Evolutionary conservation across 495 filamentous ascomycete species (phyloP).

Genomic region (Aspergillus taichungensis): DNA sequence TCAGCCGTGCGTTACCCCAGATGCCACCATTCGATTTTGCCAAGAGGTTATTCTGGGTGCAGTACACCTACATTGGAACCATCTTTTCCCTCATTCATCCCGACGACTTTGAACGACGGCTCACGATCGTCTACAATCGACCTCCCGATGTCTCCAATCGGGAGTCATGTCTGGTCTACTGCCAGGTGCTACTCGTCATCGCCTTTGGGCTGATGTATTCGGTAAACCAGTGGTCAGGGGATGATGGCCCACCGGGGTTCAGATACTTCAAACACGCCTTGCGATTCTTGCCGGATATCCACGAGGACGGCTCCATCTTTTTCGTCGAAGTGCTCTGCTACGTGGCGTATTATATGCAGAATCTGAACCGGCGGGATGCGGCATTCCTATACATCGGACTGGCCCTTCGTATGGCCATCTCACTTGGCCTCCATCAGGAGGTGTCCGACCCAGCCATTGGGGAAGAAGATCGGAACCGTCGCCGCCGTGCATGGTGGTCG

Average conservation of each 20-base stretch:
- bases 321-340: slow-evolving; percentile 44
- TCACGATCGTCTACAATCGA: slow-evolving; percentile 29
- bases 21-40: slow-evolving; percentile 38
- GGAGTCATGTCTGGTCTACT: slow-evolving; percentile 28
- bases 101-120: slow-evolving; percentile 31
- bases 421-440: slow-evolving; percentile 42
- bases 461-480: slow-evolving; percentile 31
- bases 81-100: slow-evolving; percentile 42
- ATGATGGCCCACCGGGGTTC: slow-evolving; percentile 41
- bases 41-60: slow-evolving; percentile 37
- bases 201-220: slow-evolving; percentile 47
- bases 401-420: slow-evolving; percentile 44
- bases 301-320: slow-evolving; percentile 42
- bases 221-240: slow-evolving; percentile 42
- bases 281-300: slow-evolving; percentile 39
- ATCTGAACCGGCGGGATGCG: slow-evolving; percentile 40
- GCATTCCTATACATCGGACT: slow-evolving; percentile 43
- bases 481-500: slow-evolving; percentile 44
- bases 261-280: slow-evolving; percentile 41
- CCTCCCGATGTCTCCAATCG: slow-evolving; percentile 25
- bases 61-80: slow-evolving; percentile 44
- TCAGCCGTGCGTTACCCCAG: slow-evolving; percentile 19
- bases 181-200: slow-evolving; percentile 35
- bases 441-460: slow-evolving; percentile 24
- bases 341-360: slow-evolving; percentile 46